Percentiles rank a stretch among this genome's conserved stretches.
phyloP scores from a whole-genome alignment of 371 early-diverging fungal species.

The Mucor piriformis region DNA sequence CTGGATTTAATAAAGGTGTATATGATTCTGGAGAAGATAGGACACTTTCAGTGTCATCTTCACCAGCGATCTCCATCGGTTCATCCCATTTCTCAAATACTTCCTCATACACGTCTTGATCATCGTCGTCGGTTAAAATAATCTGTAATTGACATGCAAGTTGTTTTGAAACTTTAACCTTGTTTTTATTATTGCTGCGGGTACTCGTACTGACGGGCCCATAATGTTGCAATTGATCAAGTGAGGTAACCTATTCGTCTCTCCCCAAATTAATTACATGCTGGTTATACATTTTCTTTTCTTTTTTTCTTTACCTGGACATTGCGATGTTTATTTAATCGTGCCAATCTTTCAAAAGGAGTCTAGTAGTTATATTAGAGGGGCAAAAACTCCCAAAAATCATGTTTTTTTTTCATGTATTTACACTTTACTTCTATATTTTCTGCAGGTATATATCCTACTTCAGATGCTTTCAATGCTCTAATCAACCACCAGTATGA shows the following conservation, averaged over 20 bases:
- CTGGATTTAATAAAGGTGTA: conserved; percentile 21
- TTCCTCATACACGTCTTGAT: conserved; percentile 15
- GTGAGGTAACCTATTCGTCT: conserved; percentile 41
- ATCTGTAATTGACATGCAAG: conserved; percentile 30
- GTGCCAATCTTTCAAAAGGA: conserved; percentile 84
- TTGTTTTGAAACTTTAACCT: conserved; percentile 27
- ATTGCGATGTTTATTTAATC: conserved; percentile 85
- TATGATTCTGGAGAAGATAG: background rate
- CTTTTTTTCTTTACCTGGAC: conserved; percentile 57
- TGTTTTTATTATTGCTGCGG: conserved; percentile 16
- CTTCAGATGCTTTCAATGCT: conserved; percentile 82
- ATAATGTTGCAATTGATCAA: conserved; percentile 35
- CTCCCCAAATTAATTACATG: too few relatives aligned
- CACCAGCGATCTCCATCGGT: conserved; percentile 24
- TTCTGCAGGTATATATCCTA: conserved; percentile 96
- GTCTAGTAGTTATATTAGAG: conserved; percentile 54
- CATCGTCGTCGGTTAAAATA: conserved; percentile 26
- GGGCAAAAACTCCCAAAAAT: background rate
- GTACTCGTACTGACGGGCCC: conserved; percentile 2
- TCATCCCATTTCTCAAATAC: conserved; percentile 40
- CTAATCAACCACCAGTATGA: conserved; percentile 97
- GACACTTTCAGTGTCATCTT: background rate
- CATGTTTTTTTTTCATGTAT: background rate
- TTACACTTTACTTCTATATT: conserved; percentile 80
- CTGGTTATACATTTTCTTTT: too few relatives aligned